A percentile compares a stretch with the other conserved stretches of the same genome.
These are phyloP conservation scores for Polygonum maritimum DNA, from an alignment of 148 eudicot genomes.

Conservation along the genomic window DNA sequence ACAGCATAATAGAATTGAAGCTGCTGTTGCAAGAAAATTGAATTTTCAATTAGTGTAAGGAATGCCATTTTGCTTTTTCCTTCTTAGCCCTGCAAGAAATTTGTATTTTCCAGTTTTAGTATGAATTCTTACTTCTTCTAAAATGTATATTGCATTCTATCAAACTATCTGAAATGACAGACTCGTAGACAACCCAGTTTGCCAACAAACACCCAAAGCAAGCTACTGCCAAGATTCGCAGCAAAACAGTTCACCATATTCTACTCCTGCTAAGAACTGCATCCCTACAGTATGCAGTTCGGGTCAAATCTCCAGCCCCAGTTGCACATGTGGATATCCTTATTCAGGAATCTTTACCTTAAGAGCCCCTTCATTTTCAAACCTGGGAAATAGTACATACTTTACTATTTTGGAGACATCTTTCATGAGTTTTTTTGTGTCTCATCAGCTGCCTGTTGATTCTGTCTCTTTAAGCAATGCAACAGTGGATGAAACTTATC, in stretches of 20 bases:
- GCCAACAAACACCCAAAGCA: constrained; percentile 10
- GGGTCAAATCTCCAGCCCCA: constrained; percentile 48
- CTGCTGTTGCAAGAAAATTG: constrained; percentile 16
- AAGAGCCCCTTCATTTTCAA: background rate
- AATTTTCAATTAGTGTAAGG: constrained; percentile 9
- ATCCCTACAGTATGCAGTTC: constrained; percentile 25
- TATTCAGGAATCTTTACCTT: constrained; percentile 6
- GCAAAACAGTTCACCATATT: constrained; percentile 19
- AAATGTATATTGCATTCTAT: background rate
- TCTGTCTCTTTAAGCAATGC: constrained; percentile 8
- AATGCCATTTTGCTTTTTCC: background rate
- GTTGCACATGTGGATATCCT: constrained; percentile 40
- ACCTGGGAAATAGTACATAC: background rate
- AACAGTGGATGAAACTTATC: constrained; percentile 44
- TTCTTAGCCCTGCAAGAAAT: background rate
- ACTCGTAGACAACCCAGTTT: constrained; percentile 26
- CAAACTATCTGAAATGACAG: constrained; percentile 12
- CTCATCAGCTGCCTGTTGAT: constrained; percentile 9
- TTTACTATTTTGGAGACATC: background rate
- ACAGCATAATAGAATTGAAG: constrained; percentile 41
- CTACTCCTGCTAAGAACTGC: constrained; percentile 40
- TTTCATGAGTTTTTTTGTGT: background rate
- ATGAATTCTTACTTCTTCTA: background rate
- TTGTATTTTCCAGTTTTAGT: background rate
- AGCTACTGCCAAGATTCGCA: constrained; percentile 24